Conservation (phyloP, 1,284 basidiomycete genomes). For the Tylopilus orsonianus region DNA sequence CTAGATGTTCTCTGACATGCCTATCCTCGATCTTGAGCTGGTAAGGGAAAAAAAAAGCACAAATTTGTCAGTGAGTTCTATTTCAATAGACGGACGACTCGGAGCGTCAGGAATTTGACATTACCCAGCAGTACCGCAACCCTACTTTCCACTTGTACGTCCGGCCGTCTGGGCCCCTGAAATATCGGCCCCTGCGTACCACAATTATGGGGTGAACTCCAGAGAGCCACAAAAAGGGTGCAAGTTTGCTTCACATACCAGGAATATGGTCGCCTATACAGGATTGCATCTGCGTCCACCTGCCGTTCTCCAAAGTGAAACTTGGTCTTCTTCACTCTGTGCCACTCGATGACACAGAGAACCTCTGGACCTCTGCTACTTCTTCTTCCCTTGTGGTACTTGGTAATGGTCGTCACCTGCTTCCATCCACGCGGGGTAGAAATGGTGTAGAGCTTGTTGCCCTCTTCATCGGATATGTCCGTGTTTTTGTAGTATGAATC, state of each 20-base stretch:
- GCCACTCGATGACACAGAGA: constrained; percentile 25
- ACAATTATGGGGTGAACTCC: background rate
- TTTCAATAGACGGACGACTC: background rate
- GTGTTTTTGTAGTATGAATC: constrained; percentile 18
- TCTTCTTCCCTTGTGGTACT: constrained; percentile 5
- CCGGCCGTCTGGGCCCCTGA: constrained; percentile 23
- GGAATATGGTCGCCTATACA: constrained; percentile 16
- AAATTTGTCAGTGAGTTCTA: background rate
- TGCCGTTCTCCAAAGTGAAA: constrained; percentile 13
- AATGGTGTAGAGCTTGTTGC: constrained; percentile 18
- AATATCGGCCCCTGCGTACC: constrained; percentile 21
- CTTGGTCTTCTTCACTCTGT: constrained; percentile 13
- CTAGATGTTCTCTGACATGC: constrained; percentile 20
- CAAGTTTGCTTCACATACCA: constrained; percentile 9
- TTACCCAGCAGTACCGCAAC: constrained; percentile 22
- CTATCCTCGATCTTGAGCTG: constrained; percentile 23
- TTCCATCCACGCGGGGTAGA: constrained; percentile 19
- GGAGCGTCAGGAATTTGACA: background rate
- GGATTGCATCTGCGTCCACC: constrained; percentile 10
- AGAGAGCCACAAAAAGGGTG: background rate
- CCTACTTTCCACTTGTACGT: constrained; percentile 30
- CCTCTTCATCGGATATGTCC: constrained; percentile 16
- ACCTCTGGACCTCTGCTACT: background rate
- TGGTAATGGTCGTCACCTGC: constrained; percentile 22
- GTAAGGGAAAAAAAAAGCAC: background rate